Percentiles rank a stretch among this genome's conserved stretches.
phyloP scores from a whole-genome alignment of 164 flowering plant species.

The Vitis rupestris region DNA sequence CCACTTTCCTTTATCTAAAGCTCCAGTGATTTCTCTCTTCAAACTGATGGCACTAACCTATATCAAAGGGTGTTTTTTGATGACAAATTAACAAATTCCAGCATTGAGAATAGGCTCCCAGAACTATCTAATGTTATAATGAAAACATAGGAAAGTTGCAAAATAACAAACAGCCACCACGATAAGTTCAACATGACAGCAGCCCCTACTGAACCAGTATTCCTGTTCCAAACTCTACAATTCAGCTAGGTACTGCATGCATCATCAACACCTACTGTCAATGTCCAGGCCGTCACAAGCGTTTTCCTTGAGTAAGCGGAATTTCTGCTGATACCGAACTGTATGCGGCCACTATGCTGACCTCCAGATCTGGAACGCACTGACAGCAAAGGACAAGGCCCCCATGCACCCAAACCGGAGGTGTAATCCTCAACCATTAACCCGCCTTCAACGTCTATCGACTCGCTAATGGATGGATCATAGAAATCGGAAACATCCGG shows the following conservation, averaged over 20 bases:
- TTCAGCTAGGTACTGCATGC: constrained; percentile 57
- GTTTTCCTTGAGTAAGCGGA: constrained; percentile 30
- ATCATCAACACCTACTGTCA: constrained; percentile 38
- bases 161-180: constrained; percentile 55
- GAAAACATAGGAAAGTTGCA: constrained; percentile 53
- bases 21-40: too few species aligned
- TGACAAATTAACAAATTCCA: constrained; percentile 56
- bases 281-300: constrained; percentile 44
- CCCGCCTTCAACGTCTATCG: too few species aligned
- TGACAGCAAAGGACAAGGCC: too few species aligned
- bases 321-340: too few species aligned
- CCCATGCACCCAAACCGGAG: too few species aligned
- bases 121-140: constrained; percentile 52
- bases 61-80: constrained; percentile 41
- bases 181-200: constrained; percentile 48
- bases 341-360: too few species aligned
- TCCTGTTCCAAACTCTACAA: constrained; percentile 43
- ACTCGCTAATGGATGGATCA: too few species aligned
- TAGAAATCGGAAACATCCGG: constrained; percentile 14
- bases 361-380: too few species aligned
- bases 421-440: too few species aligned
- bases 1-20: too few species aligned
- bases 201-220: constrained; percentile 60
- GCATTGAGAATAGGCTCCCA: constrained; percentile 64
- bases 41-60: constrained; percentile 53